These are phyloP conservation scores for Pseudognaphalium luteoalbum DNA, from an alignment of 129 eudicot genomes.

Conservation along the genomic window DNA sequence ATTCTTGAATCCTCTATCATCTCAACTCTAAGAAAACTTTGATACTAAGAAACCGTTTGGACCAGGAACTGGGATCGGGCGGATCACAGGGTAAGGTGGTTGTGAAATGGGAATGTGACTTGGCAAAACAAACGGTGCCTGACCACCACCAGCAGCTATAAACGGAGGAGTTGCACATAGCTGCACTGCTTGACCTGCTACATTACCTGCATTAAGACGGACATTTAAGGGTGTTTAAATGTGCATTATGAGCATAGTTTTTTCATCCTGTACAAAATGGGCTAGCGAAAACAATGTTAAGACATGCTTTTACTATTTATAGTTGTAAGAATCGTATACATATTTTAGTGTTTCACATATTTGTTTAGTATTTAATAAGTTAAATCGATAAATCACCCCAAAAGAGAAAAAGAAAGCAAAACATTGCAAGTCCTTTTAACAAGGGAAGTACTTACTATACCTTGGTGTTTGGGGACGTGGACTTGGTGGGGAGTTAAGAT, in stretches of 20 bases:
- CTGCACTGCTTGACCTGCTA: conserved; percentile 60
- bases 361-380: background rate
- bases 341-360: too few relatives aligned
- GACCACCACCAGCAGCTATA: conserved; percentile 54
- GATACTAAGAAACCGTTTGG: conserved; percentile 51
- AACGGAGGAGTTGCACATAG: conserved; percentile 49
- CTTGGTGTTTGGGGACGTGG: conserved; percentile 78
- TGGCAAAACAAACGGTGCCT: conserved; percentile 51
- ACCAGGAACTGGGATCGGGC: conserved; percentile 51
- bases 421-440: background rate
- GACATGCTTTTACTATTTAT: background rate
- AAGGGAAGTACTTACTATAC: conserved; percentile 33
- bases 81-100: conserved; percentile 57
- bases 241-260: background rate
- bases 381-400: background rate
- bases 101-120: conserved; percentile 61
- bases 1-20: background rate
- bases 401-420: background rate
- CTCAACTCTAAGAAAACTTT: conserved; percentile 48
- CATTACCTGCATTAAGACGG: conserved; percentile 43
- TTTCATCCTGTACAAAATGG: background rate
- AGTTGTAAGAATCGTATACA: background rate
- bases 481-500: conserved; percentile 54
- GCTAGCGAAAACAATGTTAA: background rate
- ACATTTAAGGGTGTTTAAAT: background rate